phyloP scores from a whole-genome alignment of 2,329 filamentous ascomycete species.

The Claviceps africana region DNA sequence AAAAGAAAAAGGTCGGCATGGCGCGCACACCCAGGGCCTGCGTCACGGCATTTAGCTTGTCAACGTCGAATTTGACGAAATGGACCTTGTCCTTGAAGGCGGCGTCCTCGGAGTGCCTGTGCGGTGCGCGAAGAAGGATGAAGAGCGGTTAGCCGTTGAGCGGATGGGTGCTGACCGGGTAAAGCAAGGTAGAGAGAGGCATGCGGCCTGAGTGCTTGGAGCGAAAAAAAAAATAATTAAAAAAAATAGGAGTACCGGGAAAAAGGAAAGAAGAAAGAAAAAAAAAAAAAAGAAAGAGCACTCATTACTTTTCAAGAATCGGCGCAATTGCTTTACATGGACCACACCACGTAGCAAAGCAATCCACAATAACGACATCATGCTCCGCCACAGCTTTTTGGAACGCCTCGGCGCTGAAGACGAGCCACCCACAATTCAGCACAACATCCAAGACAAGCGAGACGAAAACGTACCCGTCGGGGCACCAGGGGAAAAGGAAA shows the following conservation, averaged over 20 bases:
- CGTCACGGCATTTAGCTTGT: constrained; percentile 60
- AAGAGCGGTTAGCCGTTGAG: neutral
- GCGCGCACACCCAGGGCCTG: constrained; percentile 67
- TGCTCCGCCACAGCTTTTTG: constrained; percentile 33
- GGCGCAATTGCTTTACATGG: constrained; percentile 86
- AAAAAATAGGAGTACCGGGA: neutral
- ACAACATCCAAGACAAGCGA: no score
- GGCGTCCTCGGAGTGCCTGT: constrained; percentile 21
- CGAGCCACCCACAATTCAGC: neutral
- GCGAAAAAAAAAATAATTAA: no score
- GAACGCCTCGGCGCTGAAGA: constrained; percentile 43
- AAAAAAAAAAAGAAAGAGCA: neutral
- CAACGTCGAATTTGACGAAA: constrained; percentile 87
- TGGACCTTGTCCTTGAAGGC: constrained; percentile 43
- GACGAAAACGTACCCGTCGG: no score
- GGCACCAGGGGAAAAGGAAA: neutral
- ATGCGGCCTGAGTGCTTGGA: no score
- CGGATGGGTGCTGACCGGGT: no score
- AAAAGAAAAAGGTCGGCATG: constrained; percentile 83
- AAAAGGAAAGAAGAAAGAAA: neutral
- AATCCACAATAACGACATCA: constrained; percentile 64
- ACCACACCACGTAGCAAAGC: constrained; percentile 81
- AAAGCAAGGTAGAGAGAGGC: neutral
- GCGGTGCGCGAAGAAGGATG: neutral
- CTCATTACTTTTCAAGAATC: constrained; percentile 30